Evolutionary conservation across 1,284 basidiomycete species (phyloP), one percentile per base, ranked within the genome.

Genomic region (Trichosporon coremiiforme): DNA sequence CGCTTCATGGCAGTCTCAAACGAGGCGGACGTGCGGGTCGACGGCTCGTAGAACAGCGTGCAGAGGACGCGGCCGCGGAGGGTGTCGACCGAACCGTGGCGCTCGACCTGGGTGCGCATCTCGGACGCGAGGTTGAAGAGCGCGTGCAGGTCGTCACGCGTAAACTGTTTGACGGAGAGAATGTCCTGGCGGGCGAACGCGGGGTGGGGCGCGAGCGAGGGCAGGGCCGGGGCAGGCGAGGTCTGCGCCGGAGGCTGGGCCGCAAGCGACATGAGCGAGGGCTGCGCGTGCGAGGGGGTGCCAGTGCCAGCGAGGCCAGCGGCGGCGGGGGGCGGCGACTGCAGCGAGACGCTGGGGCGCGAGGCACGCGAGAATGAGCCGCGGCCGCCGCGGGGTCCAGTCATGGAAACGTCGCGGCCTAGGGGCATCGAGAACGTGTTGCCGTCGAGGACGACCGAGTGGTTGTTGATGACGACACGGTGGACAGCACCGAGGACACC

Each of bases 1-100:
- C 97, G 90, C 83, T 96, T 95, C 96, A 99, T 99, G 13, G 97
- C 97, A 8, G 96, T 92, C 82, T 99, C 96, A 80, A 99, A 99
- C n/a, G 96, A 98, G 15, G 91, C 88, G 71, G 91, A 93, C 1
- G 97, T 99, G 67, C 97, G 88, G 0, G 97, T 99, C 8, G 95
- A 98, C 1, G 97, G 94, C 82, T 99, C 97, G 84, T 96, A 99
- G 87, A 99, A 99, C 47, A 98, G 83, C n/a, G 91, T 96, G 80
- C 92, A 95, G 4, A 99, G 88, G 0, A 99, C 91, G 73, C 91
- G 92, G 64, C 96, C 96, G 74, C 90, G 91, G 53, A 99, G 87
- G 66, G 98, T 89, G 79, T 99, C 95, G 69, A 98, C 86, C 2
- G 89, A 89, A 3, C 95, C 94, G 75, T 90, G 91, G 50, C 95